Conservation (phyloP, 345 rosid species). For the Bretschneidera sinensis region DNA sequence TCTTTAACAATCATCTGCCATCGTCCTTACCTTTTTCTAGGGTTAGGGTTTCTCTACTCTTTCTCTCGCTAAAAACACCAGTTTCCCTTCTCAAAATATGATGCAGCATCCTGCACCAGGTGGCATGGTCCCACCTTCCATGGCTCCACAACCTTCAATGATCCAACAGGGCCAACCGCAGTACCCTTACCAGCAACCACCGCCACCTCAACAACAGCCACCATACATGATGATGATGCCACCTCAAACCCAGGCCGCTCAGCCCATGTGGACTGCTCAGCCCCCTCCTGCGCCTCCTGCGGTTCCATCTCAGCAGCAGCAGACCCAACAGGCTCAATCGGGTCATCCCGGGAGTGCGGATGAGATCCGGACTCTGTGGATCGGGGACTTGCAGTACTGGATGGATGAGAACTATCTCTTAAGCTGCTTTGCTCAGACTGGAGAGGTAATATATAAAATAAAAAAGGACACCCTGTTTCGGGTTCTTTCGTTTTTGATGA, state of each 20-base stretch:
- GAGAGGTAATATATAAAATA: slow-evolving; percentile 42
- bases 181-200: slow-evolving; percentile 42
- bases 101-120: slow-evolving; percentile 73
- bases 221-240: slow-evolving; percentile 54
- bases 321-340: slow-evolving; percentile 16
- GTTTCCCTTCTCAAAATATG: slow-evolving; percentile 21
- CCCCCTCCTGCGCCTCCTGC: slow-evolving; percentile 16
- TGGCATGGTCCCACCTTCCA: slow-evolving; percentile 35
- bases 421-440: slow-evolving; percentile 55
- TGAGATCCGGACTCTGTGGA: slow-evolving; percentile 93
- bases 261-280: slow-evolving; percentile 61
- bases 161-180: slow-evolving; percentile 37
- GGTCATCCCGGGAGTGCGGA: slow-evolving; percentile 43
- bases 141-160: slow-evolving; percentile 24
- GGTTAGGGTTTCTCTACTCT: slow-evolving; percentile 27
- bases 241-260: slow-evolving; percentile 33
- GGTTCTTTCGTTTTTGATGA: not conserved
- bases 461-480: not conserved
- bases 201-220: slow-evolving; percentile 39
- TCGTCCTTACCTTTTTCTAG: slow-evolving; percentile 18
- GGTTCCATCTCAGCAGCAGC: slow-evolving; percentile 26
- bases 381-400: slow-evolving; percentile 94
- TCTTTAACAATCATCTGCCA: slow-evolving; percentile 4
- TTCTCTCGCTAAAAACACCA: not conserved
- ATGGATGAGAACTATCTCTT: slow-evolving; percentile 75